Percentiles rank a stretch among this genome's conserved stretches.
Conservation (phyloP, 2,329 filamentous ascomycete species). For the Coleophoma crateriformis region DNA sequence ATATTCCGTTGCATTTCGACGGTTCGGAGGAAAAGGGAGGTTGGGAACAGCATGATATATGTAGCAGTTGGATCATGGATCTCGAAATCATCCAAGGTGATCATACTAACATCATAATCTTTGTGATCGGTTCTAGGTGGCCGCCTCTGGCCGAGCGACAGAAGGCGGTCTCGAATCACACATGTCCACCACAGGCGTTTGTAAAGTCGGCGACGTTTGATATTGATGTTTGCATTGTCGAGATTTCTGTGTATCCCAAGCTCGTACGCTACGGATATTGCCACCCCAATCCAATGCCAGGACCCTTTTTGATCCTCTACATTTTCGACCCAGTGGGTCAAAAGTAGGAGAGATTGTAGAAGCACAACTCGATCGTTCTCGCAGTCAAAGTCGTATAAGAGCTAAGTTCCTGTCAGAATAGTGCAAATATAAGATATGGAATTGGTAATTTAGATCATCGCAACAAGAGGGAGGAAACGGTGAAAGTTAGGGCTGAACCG, state of each 20-base stretch:
- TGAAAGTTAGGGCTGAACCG: too few species aligned
- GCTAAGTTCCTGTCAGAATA: slow-evolving; percentile 25
- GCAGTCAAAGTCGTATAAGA: slow-evolving; percentile 90
- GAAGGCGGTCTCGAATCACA: slow-evolving; percentile 85
- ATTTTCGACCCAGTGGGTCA: slow-evolving; percentile 95
- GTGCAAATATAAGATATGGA: too few species aligned
- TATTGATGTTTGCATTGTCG: slow-evolving; percentile 62
- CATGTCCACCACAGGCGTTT: slow-evolving; percentile 96
- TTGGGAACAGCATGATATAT: slow-evolving; percentile 60
- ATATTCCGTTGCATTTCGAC: slow-evolving; percentile 67
- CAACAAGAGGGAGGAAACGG: too few species aligned
- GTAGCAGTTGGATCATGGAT: slow-evolving; percentile 55
- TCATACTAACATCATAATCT: slow-evolving; percentile 87
- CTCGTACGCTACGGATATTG: slow-evolving; percentile 81
- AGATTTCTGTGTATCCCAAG: slow-evolving; percentile 87
- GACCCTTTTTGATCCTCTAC: slow-evolving; percentile 94
- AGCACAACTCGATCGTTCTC: slow-evolving; percentile 81
- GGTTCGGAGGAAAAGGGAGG: slow-evolving; percentile 67
- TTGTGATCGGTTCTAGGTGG: slow-evolving; percentile 85
- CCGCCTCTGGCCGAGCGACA: slow-evolving; percentile 84
- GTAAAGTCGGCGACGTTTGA: slow-evolving; percentile 71
- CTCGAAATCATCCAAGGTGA: slow-evolving; percentile 78
- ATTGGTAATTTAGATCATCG: too few species aligned
- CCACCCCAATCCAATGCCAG: slow-evolving; percentile 96
- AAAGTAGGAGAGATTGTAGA: slow-evolving; percentile 78